Percentiles rank a stretch among this genome's conserved stretches.
Evolutionary conservation across 2,329 filamentous ascomycete genomes (phyloP).

Genomic region (Hypoxylon sp.): DNA sequence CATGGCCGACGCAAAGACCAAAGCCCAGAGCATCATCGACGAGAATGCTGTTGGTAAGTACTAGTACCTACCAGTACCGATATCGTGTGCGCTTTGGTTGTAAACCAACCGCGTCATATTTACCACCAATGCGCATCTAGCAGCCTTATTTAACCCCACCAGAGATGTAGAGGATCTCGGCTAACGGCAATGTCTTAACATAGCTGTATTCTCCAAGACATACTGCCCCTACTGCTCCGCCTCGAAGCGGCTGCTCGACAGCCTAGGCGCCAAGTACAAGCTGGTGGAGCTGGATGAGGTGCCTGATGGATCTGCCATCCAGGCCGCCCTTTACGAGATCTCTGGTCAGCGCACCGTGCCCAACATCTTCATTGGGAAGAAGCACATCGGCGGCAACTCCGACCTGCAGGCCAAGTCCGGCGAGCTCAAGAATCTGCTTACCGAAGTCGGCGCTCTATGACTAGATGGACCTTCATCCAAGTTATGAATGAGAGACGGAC

Average conservation of each 20-base stretch:
- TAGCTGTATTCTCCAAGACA: slow-evolving; percentile 95
- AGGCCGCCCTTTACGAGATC: slow-evolving; percentile 85
- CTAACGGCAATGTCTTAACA: slow-evolving; percentile 29
- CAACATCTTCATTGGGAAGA: slow-evolving; percentile 91
- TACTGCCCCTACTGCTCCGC: slow-evolving; percentile 94
- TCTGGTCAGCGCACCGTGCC: slow-evolving; percentile 90
- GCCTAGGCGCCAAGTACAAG: slow-evolving; percentile 79
- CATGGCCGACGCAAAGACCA: slow-evolving; percentile 87
- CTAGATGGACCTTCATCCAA: slow-evolving; percentile 58
- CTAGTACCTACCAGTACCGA: not conserved
- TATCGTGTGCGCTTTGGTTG: not conserved
- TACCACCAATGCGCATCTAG: not conserved
- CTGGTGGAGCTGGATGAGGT: slow-evolving; percentile 88
- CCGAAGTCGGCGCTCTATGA: slow-evolving; percentile 75
- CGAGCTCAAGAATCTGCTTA: slow-evolving; percentile 76
- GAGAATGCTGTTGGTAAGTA: slow-evolving; percentile 85
- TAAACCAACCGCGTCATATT: slow-evolving; percentile 6
- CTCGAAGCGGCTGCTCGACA: slow-evolving; percentile 81
- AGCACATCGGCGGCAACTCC: slow-evolving; percentile 98
- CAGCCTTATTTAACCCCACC: not conserved
- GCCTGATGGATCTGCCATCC: slow-evolving; percentile 84
- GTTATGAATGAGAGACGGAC: slow-evolving; percentile 20
- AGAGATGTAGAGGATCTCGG: not conserved
- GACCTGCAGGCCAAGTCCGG: slow-evolving; percentile 79
- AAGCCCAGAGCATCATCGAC: slow-evolving; percentile 89